These are phyloP conservation scores for Microglena sp. DNA, from an alignment of 139 green algal species.

Conservation along the genomic window DNA sequence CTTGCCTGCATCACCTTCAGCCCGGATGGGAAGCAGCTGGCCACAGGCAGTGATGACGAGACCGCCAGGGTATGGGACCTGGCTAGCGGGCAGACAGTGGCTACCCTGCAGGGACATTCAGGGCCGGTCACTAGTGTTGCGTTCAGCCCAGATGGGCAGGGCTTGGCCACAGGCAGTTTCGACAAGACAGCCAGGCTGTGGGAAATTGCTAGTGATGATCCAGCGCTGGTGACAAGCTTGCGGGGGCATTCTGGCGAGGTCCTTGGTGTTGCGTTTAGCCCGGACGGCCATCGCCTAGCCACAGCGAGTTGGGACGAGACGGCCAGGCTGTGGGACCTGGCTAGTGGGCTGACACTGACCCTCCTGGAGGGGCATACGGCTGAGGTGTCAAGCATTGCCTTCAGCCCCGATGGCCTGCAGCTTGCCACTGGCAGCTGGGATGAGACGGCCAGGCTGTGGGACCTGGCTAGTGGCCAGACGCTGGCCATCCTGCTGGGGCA, in stretches of 20 bases:
- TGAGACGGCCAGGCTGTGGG: constrained; percentile 4
- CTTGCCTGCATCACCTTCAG: neutral
- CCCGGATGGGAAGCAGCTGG: neutral
- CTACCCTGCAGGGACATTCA: neutral
- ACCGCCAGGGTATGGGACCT: neutral
- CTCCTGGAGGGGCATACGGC: neutral
- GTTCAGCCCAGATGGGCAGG: neutral
- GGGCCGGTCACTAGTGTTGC: neutral
- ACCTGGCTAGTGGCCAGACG: neutral
- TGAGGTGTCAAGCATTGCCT: constrained; percentile 2
- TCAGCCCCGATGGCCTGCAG: constrained; percentile 1
- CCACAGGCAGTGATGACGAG: neutral
- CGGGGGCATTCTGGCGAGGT: neutral
- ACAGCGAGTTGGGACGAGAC: neutral
- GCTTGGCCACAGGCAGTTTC: neutral
- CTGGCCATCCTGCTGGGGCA: constrained; percentile 1
- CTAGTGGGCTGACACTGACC: neutral
- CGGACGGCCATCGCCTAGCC: neutral
- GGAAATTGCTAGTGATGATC: constrained; percentile 1
- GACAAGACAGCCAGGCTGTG: constrained; percentile 1
- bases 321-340: neutral
- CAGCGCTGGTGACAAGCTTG: neutral
- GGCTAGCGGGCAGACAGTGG: neutral
- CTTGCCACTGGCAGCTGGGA: constrained; percentile 7
- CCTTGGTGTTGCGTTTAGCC: neutral